Conservation (phyloP, 176 grass and related monocot genomes). For the Triticum aestivum region IWGSC_CS_RefSeq_v2.1 NC_057800.1:207192249-207192748, state of each 20-base stretch:
- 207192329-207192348: slow-evolving; percentile 73
- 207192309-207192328: neutral
- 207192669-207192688: neutral
- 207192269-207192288: slow-evolving; percentile 31
- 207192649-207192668: neutral
- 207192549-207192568: slow-evolving; percentile 55
- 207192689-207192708: neutral
- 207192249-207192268: neutral
- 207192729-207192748: neutral
- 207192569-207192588: neutral
- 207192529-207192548: slow-evolving; percentile 32
- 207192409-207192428: neutral
- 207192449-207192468: slow-evolving; percentile 50
- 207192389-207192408: neutral
- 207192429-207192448: neutral
- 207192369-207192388: slow-evolving; percentile 1
- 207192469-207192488: slow-evolving; percentile 74
- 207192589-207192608: neutral
- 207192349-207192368: slow-evolving; percentile 63
- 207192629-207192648: neutral
- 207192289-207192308: neutral
- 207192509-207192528: slow-evolving; percentile 43
- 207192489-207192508: slow-evolving; percentile 46
- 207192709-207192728: neutral
- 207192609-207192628: neutral